These are phyloP conservation scores for Sherardia arvensis DNA, from an alignment of 257 asterid species.

Conservation along the genomic window DNA sequence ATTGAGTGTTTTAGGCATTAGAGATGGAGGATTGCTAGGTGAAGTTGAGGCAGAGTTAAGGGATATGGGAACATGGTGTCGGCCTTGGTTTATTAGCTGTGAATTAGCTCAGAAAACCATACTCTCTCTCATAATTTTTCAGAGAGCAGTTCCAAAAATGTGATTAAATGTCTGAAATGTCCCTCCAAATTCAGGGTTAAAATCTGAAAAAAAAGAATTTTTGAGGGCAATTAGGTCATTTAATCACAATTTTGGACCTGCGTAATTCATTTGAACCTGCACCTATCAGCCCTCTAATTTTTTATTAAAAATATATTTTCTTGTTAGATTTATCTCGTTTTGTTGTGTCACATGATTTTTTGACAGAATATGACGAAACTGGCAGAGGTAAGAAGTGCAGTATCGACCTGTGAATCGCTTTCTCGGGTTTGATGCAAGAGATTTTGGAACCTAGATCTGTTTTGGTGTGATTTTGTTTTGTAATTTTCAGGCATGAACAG, in stretches of 20 bases:
- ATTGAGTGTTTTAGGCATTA: conserved; percentile 11
- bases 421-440: not conserved
- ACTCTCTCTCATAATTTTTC: not conserved
- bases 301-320: not conserved
- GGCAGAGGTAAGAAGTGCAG: not conserved
- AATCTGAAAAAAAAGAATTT: no score
- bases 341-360: not conserved
- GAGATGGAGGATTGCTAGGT: conserved; percentile 29
- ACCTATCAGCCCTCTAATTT: no score
- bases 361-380: not conserved
- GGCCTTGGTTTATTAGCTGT: conserved; percentile 16
- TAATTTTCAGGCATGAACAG: not conserved
- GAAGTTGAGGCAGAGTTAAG: conserved; percentile 40
- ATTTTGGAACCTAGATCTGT: not conserved
- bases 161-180: no score
- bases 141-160: no score
- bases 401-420: not conserved
- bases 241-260: no score
- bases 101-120: conserved; percentile 8
- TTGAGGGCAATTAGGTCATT: no score
- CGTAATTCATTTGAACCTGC: no score
- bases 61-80: conserved; percentile 34
- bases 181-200: no score
- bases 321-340: not conserved
- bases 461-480: not conserved